Evolutionary conservation across 2,329 filamentous ascomycete genomes (phyloP).

Genomic region (Macroventuria anomochaeta): DNA sequence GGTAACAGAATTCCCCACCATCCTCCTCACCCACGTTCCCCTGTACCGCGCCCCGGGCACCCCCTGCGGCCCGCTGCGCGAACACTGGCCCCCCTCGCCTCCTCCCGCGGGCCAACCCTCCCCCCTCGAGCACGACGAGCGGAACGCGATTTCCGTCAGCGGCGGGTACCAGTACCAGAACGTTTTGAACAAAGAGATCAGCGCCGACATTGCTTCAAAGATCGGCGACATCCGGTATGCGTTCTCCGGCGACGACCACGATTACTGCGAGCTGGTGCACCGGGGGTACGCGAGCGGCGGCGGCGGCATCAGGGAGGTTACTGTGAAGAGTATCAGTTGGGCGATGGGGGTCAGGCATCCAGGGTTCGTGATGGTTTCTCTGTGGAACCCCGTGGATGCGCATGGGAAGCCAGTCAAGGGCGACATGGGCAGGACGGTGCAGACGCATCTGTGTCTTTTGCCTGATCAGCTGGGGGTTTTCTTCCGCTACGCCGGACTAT

Average conservation of each 20-base stretch:
- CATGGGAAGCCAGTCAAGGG: constrained; percentile 36
- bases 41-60: constrained; percentile 82
- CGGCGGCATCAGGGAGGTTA: constrained; percentile 74
- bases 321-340: constrained; percentile 94
- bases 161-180: constrained; percentile 97
- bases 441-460: constrained; percentile 88
- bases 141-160: constrained; percentile 78
- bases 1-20: constrained; percentile 76
- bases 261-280: constrained; percentile 92
- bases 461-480: constrained; percentile 88
- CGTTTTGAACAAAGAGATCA: constrained; percentile 79
- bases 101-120: constrained; percentile 64
- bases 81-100: constrained; percentile 77
- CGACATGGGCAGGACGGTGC: constrained; percentile 66
- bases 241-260: constrained; percentile 96
- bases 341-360: constrained; percentile 92
- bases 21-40: constrained; percentile 90
- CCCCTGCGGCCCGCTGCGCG: constrained; percentile 84
- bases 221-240: constrained; percentile 83
- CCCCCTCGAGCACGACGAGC: constrained; percentile 66
- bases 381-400: constrained; percentile 87
- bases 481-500: constrained; percentile 74
- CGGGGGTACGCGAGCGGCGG: constrained; percentile 67
- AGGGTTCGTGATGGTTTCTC: constrained; percentile 84
- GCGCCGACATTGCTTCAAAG: constrained; percentile 74